Evolutionary conservation across 306 rosid genomes (phyloP).

Genomic region (Begonia fuchsioides): DNA sequence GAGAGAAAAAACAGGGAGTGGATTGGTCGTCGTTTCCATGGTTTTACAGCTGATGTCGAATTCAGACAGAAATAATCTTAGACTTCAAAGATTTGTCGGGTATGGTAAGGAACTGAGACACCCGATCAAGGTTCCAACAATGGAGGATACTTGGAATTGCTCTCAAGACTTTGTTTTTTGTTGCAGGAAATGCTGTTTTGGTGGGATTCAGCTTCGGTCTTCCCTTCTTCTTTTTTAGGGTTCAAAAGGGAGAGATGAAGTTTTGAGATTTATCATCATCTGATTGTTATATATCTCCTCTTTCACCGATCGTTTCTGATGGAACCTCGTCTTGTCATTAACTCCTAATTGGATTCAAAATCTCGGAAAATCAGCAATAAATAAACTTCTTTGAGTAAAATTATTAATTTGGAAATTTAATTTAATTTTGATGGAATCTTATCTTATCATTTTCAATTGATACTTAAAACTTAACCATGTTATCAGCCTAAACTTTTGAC

Average conservation of each 20-base stretch:
- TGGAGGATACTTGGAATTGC: background rate
- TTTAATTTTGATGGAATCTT: too few relatives aligned
- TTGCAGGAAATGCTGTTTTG: constrained; percentile 37
- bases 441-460: too few relatives aligned
- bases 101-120: constrained; percentile 24
- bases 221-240: constrained; percentile 37
- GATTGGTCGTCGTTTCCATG: constrained; percentile 30
- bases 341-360: too few relatives aligned
- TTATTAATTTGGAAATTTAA: too few relatives aligned
- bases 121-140: too few relatives aligned
- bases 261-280: constrained; percentile 9
- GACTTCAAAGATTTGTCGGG: constrained; percentile 11
- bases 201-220: constrained; percentile 43
- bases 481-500: too few relatives aligned
- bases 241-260: constrained; percentile 31
- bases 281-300: background rate
- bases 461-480: too few relatives aligned
- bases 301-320: too few relatives aligned
- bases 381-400: too few relatives aligned
- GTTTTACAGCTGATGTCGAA: constrained; percentile 20
- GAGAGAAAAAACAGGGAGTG: constrained; percentile 51
- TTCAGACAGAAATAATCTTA: constrained; percentile 3
- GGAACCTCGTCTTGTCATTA: too few relatives aligned
- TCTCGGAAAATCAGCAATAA: too few relatives aligned
- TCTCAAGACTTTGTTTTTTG: background rate